These are phyloP conservation scores for Fusarium subglutinans DNA, from an alignment of 2,329 filamentous ascomycete genomes.

Conservation along the genomic window DNA sequence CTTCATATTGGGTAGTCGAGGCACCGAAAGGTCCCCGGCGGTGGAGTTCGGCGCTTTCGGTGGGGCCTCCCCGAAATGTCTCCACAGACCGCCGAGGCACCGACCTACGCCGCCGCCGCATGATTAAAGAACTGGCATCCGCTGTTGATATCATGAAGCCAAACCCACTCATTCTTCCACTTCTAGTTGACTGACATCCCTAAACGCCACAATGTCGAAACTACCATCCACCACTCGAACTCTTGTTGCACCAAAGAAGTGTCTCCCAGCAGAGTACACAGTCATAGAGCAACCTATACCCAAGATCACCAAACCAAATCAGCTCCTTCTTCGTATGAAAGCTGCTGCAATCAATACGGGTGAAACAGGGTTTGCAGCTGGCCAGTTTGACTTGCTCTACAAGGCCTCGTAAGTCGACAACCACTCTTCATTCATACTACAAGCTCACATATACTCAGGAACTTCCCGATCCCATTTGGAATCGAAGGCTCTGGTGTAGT, in stretches of 20 bases:
- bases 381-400: conserved; percentile 39
- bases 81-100: conserved; percentile 32
- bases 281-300: conserved; percentile 56
- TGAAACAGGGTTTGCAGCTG: conserved; percentile 47
- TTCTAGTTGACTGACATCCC: not conserved
- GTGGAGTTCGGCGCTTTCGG: conserved; percentile 42
- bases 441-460: not conserved
- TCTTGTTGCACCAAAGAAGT: conserved; percentile 53
- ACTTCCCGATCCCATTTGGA: conserved; percentile 41
- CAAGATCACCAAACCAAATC: conserved; percentile 51
- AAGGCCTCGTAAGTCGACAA: conserved; percentile 41
- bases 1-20: not conserved
- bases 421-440: not conserved
- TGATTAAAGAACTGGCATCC: conserved; percentile 23
- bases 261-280: conserved; percentile 51
- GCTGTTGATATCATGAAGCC: not conserved
- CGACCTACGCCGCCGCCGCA: conserved; percentile 23
- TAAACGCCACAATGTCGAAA: conserved; percentile 34
- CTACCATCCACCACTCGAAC: conserved; percentile 55
- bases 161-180: not conserved
- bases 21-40: conserved; percentile 14
- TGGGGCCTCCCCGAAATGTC: conserved; percentile 16
- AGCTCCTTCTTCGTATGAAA: conserved; percentile 55
- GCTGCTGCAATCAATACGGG: conserved; percentile 49
- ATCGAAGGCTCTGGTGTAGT: conserved; percentile 49